Evolutionary conservation across 345 rosid genomes (phyloP).

Genomic region (Conringia planisiliqua): DNA sequence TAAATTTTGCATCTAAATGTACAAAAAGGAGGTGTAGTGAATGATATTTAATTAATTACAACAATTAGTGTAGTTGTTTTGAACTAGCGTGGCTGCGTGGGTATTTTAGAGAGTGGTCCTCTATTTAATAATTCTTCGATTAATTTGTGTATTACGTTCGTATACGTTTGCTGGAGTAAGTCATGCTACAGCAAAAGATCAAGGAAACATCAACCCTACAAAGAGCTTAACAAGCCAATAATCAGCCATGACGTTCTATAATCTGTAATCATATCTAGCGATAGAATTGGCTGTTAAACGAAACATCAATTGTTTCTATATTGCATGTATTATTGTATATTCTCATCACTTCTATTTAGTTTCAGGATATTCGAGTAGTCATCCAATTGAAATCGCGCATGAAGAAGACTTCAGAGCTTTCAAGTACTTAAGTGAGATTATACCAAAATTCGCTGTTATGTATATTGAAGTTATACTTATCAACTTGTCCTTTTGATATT

Average conservation of each 20-base stretch:
- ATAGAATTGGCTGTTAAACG: no score
- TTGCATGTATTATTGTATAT: background rate
- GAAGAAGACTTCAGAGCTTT: slow-evolving; percentile 25
- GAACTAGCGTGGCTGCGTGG: slow-evolving; percentile 19
- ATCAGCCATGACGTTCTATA: background rate
- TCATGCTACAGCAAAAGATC: slow-evolving; percentile 12
- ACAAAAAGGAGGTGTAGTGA: slow-evolving; percentile 11
- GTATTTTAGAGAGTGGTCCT: slow-evolving; percentile 29
- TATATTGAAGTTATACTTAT: slow-evolving; percentile 14
- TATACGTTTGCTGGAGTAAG: slow-evolving; percentile 18
- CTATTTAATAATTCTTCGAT: slow-evolving; percentile 1
- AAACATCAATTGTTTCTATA: no score
- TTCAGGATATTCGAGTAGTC: slow-evolving; percentile 7
- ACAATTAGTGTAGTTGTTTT: slow-evolving; percentile 29
- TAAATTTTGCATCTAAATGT: slow-evolving; percentile 19
- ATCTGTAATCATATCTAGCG: background rate
- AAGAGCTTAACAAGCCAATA: background rate
- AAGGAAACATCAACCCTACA: background rate
- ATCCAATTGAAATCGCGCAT: slow-evolving; percentile 12
- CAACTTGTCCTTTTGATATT: slow-evolving; percentile 21
- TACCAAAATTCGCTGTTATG: slow-evolving; percentile 31
- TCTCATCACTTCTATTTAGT: background rate
- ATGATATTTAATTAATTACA: background rate
- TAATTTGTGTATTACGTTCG: slow-evolving; percentile 11
- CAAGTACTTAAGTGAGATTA: slow-evolving; percentile 26